Evolutionary conservation across 768 basidiomycete species (phyloP).

Genomic region (Tulasnella sp.): DNA sequence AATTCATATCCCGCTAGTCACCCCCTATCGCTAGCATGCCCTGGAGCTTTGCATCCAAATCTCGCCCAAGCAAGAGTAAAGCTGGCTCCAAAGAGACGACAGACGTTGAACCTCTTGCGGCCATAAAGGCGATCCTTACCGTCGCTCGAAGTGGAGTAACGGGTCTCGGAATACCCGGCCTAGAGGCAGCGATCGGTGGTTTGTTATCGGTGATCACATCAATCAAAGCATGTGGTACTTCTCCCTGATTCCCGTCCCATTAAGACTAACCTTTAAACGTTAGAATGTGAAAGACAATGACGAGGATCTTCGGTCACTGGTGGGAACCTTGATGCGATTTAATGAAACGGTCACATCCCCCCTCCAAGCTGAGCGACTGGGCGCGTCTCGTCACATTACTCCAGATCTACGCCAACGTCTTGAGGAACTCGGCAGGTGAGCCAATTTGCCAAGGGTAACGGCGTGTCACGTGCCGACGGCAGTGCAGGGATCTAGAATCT

Average conservation of each 20-base stretch:
- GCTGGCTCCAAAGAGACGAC: no score
- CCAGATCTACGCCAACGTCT: not conserved
- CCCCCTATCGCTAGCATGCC: no score
- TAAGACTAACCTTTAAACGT: not conserved
- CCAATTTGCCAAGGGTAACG: not conserved
- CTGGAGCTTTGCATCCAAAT: no score
- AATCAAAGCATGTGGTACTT: not conserved
- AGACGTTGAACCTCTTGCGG: not conserved
- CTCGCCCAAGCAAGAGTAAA: no score
- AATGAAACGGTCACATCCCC: not conserved
- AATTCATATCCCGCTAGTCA: no score
- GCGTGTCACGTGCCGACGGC: not conserved
- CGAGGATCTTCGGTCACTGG: not conserved
- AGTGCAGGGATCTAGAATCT: not conserved
- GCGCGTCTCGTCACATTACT: not conserved
- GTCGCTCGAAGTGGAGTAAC: not conserved
- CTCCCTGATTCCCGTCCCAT: not conserved
- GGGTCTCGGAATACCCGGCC: not conserved
- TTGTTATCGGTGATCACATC: not conserved
- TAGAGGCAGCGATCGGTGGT: not conserved
- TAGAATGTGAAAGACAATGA: not conserved
- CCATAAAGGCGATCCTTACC: not conserved
- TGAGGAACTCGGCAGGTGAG: not conserved
- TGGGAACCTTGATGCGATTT: not conserved
- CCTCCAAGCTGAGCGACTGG: not conserved